phyloP scores from a whole-genome alignment of 306 rosid genomes.

The Ormosia emarginata region DNA sequence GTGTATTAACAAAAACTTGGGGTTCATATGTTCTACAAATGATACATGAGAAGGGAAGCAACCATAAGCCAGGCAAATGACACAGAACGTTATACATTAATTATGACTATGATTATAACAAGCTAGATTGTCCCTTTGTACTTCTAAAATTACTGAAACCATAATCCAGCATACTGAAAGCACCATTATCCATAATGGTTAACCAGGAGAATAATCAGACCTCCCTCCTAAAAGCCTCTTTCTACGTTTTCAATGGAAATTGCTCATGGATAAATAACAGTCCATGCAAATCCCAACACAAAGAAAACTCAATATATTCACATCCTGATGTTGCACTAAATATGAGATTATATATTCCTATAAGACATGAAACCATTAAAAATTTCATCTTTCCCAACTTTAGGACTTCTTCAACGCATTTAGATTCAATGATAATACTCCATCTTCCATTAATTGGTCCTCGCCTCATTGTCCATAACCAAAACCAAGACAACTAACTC shows the following conservation, averaged over 20 bases:
- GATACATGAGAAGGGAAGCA: neutral
- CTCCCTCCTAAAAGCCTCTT: neutral
- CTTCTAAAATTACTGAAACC: neutral
- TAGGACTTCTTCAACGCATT: neutral
- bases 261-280: neutral
- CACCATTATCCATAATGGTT: neutral
- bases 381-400: neutral
- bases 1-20: neutral
- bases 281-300: neutral
- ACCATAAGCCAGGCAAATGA: neutral
- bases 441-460: neutral
- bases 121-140: neutral
- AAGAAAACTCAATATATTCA: neutral
- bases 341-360: neutral
- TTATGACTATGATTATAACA: neutral
- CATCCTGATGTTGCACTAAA: neutral
- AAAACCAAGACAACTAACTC: neutral
- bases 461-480: neutral
- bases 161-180: neutral
- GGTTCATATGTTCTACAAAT: conserved; percentile 4
- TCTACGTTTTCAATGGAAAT: neutral
- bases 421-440: neutral
- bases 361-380: neutral
- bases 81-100: neutral
- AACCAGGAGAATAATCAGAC: neutral